These are phyloP conservation scores for Pyrenula massariospora DNA, from an alignment of 495 filamentous ascomycete species.

Conservation along the genomic window DNA sequence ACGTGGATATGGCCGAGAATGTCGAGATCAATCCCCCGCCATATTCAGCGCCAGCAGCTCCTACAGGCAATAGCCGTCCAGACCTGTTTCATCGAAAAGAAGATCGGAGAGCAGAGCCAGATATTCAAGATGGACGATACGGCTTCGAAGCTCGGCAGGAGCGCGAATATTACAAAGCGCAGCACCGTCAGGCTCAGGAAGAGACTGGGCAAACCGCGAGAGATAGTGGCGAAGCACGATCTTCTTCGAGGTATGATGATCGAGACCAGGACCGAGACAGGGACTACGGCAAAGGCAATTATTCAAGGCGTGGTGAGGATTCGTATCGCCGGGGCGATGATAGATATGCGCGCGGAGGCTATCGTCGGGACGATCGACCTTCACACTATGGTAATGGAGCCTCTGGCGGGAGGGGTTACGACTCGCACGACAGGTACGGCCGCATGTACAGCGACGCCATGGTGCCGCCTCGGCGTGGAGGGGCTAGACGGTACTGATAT, in stretches of 20 bases:
- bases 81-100: background rate
- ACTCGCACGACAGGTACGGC: conserved; percentile 20
- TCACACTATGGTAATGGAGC: conserved; percentile 4
- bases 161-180: background rate
- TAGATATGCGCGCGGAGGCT: background rate
- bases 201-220: background rate
- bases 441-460: conserved; percentile 17
- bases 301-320: conserved; percentile 19
- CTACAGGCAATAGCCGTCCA: background rate
- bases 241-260: background rate
- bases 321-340: conserved; percentile 22
- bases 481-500: background rate
- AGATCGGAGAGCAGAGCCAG: background rate
- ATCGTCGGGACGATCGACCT: conserved; percentile 1
- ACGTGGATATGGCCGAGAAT: background rate
- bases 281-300: conserved; percentile 16
- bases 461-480: conserved; percentile 5
- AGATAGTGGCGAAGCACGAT: background rate
- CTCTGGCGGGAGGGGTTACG: conserved; percentile 22
- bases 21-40: background rate
- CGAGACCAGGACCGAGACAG: conserved; percentile 16
- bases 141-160: background rate
- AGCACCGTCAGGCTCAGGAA: background rate
- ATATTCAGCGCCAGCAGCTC: background rate
- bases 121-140: background rate